Conservation (phyloP, 345 rosid genomes). For the Aquilaria malaccensis region DNA sequence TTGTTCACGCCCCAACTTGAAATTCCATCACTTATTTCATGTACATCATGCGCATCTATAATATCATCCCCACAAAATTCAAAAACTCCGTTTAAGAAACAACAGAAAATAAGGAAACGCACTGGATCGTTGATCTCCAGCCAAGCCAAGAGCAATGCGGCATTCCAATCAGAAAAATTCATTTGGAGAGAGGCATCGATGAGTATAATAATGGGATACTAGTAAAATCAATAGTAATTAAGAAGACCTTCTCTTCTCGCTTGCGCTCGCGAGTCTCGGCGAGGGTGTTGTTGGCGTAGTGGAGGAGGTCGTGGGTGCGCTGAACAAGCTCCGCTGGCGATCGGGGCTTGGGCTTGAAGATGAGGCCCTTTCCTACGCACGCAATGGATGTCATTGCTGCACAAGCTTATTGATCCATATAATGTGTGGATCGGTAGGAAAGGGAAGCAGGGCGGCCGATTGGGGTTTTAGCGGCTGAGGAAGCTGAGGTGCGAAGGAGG, state of each 20-base stretch:
- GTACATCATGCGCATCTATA: too few relatives aligned
- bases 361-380: too few relatives aligned
- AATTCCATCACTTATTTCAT: too few relatives aligned
- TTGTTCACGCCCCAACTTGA: background rate
- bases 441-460: background rate
- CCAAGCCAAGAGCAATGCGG: background rate
- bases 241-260: slow-evolving; percentile 39
- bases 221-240: background rate
- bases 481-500: background rate
- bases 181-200: background rate
- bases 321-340: slow-evolving; percentile 41
- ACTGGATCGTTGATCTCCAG: too few relatives aligned
- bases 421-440: too few relatives aligned
- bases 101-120: too few relatives aligned
- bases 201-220: too few relatives aligned
- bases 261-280: slow-evolving; percentile 28
- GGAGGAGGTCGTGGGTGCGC: slow-evolving; percentile 31
- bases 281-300: slow-evolving; percentile 4
- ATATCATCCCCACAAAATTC: too few relatives aligned
- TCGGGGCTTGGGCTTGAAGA: slow-evolving; percentile 36
- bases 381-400: too few relatives aligned
- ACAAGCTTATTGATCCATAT: too few relatives aligned
- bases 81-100: too few relatives aligned
- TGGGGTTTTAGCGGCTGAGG: slow-evolving; percentile 14
- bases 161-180: background rate